A percentile compares a stretch with the other conserved stretches of the same genome.
Evolutionary conservation across 768 basidiomycete species (phyloP).

Genomic region (Mycena floridula): DNA sequence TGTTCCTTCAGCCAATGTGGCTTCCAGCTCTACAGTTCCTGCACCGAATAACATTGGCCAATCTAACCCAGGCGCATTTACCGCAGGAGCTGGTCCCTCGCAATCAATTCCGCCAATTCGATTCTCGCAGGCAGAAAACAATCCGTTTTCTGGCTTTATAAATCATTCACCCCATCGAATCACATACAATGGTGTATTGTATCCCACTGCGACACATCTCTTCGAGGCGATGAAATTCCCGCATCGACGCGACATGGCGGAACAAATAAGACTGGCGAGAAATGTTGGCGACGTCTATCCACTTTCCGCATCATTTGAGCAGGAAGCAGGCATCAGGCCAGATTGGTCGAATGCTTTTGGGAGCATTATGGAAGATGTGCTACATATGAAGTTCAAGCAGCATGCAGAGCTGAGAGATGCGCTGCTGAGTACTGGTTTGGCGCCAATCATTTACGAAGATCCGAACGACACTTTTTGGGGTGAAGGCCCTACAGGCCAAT

Average conservation of each 20-base stretch:
- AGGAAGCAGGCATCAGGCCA: conserved; percentile 31
- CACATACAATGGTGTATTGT: conserved; percentile 44
- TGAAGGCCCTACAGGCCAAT: conserved; percentile 33
- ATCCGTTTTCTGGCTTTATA: conserved; percentile 43
- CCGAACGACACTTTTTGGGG: conserved; percentile 63
- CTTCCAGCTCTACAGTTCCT: background rate
- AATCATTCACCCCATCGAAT: conserved; percentile 64
- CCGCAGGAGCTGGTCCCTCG: background rate
- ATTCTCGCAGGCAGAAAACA: conserved; percentile 36
- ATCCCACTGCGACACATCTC: conserved; percentile 71
- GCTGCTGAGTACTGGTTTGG: conserved; percentile 48
- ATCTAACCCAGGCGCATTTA: background rate
- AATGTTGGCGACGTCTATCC: conserved; percentile 32
- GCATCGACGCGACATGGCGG: conserved; percentile 44
- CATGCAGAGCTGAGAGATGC: conserved; percentile 50
- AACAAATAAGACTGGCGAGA: conserved; percentile 41
- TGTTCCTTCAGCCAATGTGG: conserved; percentile 7
- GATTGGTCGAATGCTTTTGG: conserved; percentile 57
- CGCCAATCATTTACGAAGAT: conserved; percentile 49
- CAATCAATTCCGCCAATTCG: conserved; percentile 22
- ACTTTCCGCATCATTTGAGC: conserved; percentile 22
- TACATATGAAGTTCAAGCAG: conserved; percentile 66
- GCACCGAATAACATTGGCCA: background rate
- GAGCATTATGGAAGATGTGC: conserved; percentile 54
- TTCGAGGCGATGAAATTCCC: conserved; percentile 71